Conservation (phyloP, 1,284 basidiomycete genomes). For the Pseudozyma sp. region DNA sequence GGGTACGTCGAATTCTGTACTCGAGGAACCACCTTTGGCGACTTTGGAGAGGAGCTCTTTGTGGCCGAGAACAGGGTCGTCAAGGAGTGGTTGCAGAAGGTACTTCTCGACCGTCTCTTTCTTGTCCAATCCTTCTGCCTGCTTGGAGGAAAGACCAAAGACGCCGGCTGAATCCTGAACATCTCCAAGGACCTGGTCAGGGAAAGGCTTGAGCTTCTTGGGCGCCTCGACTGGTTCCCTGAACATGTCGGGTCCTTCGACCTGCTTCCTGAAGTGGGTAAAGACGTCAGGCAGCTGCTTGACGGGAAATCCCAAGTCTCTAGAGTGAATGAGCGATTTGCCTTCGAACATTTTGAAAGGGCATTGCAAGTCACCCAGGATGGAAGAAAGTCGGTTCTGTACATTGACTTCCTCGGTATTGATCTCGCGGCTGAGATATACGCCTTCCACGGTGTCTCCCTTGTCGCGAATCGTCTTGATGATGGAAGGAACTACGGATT, state of each 20-base stretch:
- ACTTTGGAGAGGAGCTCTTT: constrained; percentile 32
- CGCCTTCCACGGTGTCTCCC: constrained; percentile 70
- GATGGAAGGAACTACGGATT: constrained; percentile 63
- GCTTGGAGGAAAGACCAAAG: constrained; percentile 27
- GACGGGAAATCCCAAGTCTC: constrained; percentile 50
- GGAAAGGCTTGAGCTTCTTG: constrained; percentile 48
- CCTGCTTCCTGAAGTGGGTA: constrained; percentile 62
- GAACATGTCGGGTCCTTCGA: constrained; percentile 55
- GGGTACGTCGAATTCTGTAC: constrained; percentile 12
- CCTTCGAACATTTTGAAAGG: constrained; percentile 32
- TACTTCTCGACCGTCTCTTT: constrained; percentile 34
- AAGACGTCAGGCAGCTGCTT: constrained; percentile 61
- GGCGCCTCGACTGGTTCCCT: constrained; percentile 44
- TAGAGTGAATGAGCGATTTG: constrained; percentile 42
- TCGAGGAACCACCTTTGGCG: background rate
- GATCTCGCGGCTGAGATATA: constrained; percentile 71
- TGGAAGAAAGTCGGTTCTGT: constrained; percentile 30
- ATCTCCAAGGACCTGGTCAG: constrained; percentile 5
- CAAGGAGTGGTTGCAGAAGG: constrained; percentile 49
- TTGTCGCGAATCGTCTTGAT: constrained; percentile 68
- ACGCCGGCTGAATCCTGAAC: constrained; percentile 33
- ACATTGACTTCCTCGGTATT: constrained; percentile 59
- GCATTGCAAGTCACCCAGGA: constrained; percentile 17
- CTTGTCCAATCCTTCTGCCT: constrained; percentile 6
- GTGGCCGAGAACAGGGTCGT: constrained; percentile 42